Base-by-base conservation (phyloP, 176 grass and related monocot species). In the Lolium rigidum region DNA sequence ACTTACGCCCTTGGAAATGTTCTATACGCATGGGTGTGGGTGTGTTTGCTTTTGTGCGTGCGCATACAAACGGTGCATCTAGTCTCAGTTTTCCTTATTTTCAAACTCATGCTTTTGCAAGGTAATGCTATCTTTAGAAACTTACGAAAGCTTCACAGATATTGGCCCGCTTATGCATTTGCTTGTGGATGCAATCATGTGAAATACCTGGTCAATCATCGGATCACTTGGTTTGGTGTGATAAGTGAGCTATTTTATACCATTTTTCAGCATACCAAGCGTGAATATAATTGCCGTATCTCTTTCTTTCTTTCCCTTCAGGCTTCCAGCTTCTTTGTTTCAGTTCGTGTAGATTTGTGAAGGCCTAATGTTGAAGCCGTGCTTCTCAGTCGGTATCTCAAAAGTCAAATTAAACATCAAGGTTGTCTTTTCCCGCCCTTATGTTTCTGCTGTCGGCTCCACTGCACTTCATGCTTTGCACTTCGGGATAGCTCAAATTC, bases 121-220 rank as follows among this genome's bases (percentile, higher is more conserved):
- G 59, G 14, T 58, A 57, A 76, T 67, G 59, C 68, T 24, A 10
- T 48, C 78, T 80, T 80, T 39, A 73, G 77, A 81, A 85, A 74
- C 64, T 50, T 66, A 6, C 25, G 66, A 74, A 12, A 18, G 57
- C 74, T 74, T 57, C 51, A 7, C 56, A 66, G 44, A 79, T 79
- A 74, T 57, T 28, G 13, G 57, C 38, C 3, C 39, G 69, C 57
- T 39, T 38, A 38, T 83, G 65, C 74, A 83, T 90, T 90, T 79
- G 47, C 38, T 80, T 4, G 65, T 79, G 74, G 57, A 46, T 65
- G 74, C 66, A 87, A 54, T 85, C 78, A 90, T n/a, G n/a, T n/a
- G n/a, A n/a, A n/a, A n/a, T n/a, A n/a, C n/a, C n/a, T n/a, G n/a
- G n/a, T n/a, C n/a, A n/a, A n/a, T n/a, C n/a, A n/a, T n/a, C n/a